Percentiles rank a stretch among this genome's conserved stretches.
Conservation (phyloP, 2,329 filamentous ascomycete species). For the Aspergillus puulaauensis region DNA sequence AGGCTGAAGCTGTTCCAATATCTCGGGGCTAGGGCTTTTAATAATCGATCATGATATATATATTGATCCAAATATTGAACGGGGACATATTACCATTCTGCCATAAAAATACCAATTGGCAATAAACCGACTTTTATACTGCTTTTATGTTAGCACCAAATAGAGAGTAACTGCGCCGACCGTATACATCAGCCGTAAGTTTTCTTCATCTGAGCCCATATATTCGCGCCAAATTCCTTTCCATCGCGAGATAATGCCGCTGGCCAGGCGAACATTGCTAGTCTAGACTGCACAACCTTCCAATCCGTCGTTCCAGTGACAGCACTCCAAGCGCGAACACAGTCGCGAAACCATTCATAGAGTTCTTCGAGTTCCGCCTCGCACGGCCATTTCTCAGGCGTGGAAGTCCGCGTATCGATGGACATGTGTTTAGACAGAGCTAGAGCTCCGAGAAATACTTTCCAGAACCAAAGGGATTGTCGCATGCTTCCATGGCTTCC, state of each 20-base stretch:
- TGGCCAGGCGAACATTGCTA: neutral
- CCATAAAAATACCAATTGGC: too few relatives aligned
- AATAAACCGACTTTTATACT: too few relatives aligned
- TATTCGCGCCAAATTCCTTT: neutral
- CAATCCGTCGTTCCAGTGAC: neutral
- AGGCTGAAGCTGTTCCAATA: too few relatives aligned
- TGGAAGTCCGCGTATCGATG: neutral
- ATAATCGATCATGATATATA: too few relatives aligned
- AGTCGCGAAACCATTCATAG: neutral
- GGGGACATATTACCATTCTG: too few relatives aligned
- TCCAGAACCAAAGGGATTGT: neutral
- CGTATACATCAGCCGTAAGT: too few relatives aligned
- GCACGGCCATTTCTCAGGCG: neutral
- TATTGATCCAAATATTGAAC: too few relatives aligned
- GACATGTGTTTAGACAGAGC: neutral
- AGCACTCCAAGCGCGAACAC: neutral
- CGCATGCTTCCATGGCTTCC: neutral
- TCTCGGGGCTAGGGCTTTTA: too few relatives aligned
- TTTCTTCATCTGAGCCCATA: neutral
- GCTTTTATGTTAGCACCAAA: too few relatives aligned
- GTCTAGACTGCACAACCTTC: neutral
- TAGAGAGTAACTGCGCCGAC: too few relatives aligned
- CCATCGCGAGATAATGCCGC: neutral
- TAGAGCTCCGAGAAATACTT: neutral
- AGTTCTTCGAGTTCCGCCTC: neutral